A percentile compares a stretch with the other conserved stretches of the same genome.
Evolutionary conservation across 257 asterid genomes (phyloP).

Genomic region (Nemophila menziesii): DNA sequence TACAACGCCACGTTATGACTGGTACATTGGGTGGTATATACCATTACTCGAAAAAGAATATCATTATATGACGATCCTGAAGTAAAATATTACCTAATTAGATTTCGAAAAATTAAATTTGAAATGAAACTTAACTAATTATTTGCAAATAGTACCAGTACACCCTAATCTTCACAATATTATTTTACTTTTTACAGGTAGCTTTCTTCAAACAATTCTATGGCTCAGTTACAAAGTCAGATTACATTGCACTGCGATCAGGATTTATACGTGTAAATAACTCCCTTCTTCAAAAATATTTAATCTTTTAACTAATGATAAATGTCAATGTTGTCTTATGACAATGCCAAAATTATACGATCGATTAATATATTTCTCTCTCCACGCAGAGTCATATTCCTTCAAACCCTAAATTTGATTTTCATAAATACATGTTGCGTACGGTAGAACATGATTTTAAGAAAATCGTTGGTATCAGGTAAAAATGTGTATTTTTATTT

Average conservation of each 20-base stretch:
- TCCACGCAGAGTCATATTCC: slow-evolving; percentile 49
- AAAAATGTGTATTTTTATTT: slow-evolving; percentile 5
- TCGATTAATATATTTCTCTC: too few relatives aligned
- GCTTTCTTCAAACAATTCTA: slow-evolving; percentile 81
- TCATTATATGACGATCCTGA: too few relatives aligned
- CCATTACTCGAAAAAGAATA: too few relatives aligned
- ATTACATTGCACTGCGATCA: slow-evolving; percentile 57
- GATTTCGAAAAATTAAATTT: too few relatives aligned
- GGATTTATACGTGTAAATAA: slow-evolving; percentile 67
- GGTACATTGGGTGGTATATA: too few relatives aligned
- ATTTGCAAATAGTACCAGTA: neutral
- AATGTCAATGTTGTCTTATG: neutral
- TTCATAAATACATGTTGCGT: slow-evolving; percentile 62
- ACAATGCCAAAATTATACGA: neutral
- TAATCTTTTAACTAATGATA: neutral
- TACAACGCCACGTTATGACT: too few relatives aligned
- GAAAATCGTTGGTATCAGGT: slow-evolving; percentile 79
- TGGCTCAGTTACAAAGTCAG: slow-evolving; percentile 78
- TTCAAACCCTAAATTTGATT: slow-evolving; percentile 32
- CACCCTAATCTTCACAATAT: neutral
- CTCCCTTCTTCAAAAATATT: neutral
- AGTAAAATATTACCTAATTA: too few relatives aligned
- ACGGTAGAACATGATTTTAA: slow-evolving; percentile 78
- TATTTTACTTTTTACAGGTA: slow-evolving; percentile 22
- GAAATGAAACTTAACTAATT: too few relatives aligned